phyloP scores from a whole-genome alignment of 1,284 basidiomycete genomes.

The Leucoagaricus sp. region DNA sequence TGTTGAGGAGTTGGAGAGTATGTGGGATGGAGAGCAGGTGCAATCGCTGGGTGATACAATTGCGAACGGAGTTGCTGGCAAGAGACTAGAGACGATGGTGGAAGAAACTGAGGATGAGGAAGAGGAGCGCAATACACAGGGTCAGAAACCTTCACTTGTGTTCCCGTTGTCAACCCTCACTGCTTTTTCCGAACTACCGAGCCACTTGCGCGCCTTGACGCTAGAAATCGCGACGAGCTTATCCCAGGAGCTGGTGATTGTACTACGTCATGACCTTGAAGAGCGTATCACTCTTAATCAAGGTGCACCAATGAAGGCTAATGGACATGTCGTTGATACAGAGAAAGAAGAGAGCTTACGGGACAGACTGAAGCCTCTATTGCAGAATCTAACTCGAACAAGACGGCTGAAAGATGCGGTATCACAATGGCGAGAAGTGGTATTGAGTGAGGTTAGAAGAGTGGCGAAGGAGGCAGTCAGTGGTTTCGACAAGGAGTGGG shows the following conservation, averaged over 20 bases:
- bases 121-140: not conserved
- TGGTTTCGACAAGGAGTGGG: conserved; percentile 55
- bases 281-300: conserved; percentile 45
- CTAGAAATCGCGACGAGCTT: conserved; percentile 76
- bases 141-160: conserved; percentile 24
- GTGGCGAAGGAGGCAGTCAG: conserved; percentile 63
- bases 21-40: conserved; percentile 53
- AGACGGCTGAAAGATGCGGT: conserved; percentile 72
- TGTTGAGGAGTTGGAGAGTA: conserved; percentile 70
- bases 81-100: conserved; percentile 9
- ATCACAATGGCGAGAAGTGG: conserved; percentile 77
- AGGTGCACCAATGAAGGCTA: conserved; percentile 12
- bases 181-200: conserved; percentile 73
- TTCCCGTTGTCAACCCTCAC: conserved; percentile 61
- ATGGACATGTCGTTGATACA: not conserved
- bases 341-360: conserved; percentile 41
- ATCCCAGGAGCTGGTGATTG: conserved; percentile 74
- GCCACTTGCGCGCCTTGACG: conserved; percentile 64
- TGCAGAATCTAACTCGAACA: conserved; percentile 78
- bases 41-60: not conserved
- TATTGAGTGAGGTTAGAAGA: conserved; percentile 65
- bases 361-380: conserved; percentile 68
- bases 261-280: conserved; percentile 70
- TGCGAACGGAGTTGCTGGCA: not conserved
- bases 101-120: conserved; percentile 14